Conservation (phyloP, 176 grass and related monocot genomes). For the sorghum (Sorghum bicolor) region Sorghum_bicolor_NCBIv3 NC_012872.2:69610001-69610500, state of each 20-base stretch:
- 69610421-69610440: no score
- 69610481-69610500: neutral
- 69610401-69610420: neutral
- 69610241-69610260: neutral
- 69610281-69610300: neutral
- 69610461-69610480: neutral
- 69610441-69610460: neutral
- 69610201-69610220: neutral
- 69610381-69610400: neutral
- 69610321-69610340: neutral
- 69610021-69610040: neutral
- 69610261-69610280: neutral
- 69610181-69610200: neutral
- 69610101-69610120: neutral
- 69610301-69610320: no score
- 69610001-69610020: no score
- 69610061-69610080: no score
- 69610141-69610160: neutral
- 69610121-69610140: neutral
- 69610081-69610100: neutral
- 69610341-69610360: neutral
- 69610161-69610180: neutral
- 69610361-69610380: no score
- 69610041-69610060: neutral
- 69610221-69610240: neutral